phyloP scores from a whole-genome alignment of 257 asterid species.

The Solanum okadae region DNA sequence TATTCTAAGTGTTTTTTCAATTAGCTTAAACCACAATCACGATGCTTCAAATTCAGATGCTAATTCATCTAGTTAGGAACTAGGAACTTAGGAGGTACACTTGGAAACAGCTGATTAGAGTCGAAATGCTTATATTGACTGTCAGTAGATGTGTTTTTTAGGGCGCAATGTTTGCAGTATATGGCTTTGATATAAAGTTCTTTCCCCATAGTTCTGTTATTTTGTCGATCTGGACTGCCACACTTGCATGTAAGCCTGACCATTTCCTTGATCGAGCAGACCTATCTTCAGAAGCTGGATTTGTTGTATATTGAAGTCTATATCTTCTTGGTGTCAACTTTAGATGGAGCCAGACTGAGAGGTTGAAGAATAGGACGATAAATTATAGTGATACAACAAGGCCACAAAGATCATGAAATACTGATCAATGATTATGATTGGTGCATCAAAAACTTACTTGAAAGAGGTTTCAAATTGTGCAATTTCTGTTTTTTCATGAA shows the following conservation, averaged over 20 bases:
- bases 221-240: too few species aligned
- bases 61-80: too few species aligned
- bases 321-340: not conserved
- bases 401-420: not conserved
- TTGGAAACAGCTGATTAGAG: too few species aligned
- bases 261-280: too few species aligned
- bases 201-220: too few species aligned
- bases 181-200: too few species aligned
- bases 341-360: not conserved
- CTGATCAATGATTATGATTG: not conserved
- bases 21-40: not conserved
- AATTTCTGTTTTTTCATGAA: not conserved
- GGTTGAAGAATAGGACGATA: not conserved
- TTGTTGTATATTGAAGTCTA: not conserved
- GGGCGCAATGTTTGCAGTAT: too few species aligned
- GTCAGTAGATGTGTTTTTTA: too few species aligned
- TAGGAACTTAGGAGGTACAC: too few species aligned
- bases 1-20: not conserved
- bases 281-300: too few species aligned
- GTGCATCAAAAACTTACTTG: not conserved
- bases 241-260: too few species aligned
- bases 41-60: not conserved
- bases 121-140: too few species aligned
- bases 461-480: not conserved
- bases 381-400: not conserved